A percentile compares a stretch with the other conserved stretches of the same genome.
phyloP scores from a whole-genome alignment of 345 rosid species.

The Turnera subulata region DNA sequence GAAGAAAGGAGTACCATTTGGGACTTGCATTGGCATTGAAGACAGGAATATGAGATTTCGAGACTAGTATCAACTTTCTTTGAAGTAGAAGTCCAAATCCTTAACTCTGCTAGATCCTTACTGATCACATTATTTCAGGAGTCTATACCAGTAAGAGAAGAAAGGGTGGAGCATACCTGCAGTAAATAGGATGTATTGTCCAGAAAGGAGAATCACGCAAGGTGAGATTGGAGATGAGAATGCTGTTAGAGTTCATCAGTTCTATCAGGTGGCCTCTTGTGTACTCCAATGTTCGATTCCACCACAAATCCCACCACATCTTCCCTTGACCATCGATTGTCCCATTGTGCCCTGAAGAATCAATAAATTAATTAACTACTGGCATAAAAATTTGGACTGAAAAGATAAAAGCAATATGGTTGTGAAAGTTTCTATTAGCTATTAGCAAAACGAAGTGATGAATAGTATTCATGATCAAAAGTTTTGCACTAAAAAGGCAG shows the following conservation, averaged over 20 bases:
- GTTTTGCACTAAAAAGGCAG: background rate
- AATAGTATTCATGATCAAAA: background rate
- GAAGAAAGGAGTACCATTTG: too few species aligned
- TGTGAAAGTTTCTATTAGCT: too few species aligned
- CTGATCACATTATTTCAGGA: too few species aligned
- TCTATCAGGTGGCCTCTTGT: conserved; percentile 97
- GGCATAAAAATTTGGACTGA: background rate
- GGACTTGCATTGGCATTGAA: too few species aligned
- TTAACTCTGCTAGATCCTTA: too few species aligned
- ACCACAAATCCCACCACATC: conserved; percentile 99
- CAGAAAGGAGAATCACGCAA: conserved; percentile 88
- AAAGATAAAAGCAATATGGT: background rate
- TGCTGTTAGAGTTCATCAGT: conserved; percentile 63
- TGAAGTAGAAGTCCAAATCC: too few species aligned
- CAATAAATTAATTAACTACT: background rate
- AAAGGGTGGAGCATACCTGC: conserved; percentile 50
- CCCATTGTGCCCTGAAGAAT: conserved; percentile 75
- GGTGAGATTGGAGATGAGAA: conserved; percentile 85
- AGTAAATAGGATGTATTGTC: conserved; percentile 94
- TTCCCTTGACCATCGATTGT: conserved; percentile 94
- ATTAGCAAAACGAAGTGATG: background rate
- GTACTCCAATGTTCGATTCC: conserved; percentile 83
- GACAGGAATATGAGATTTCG: too few species aligned
- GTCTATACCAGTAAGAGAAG: too few species aligned
- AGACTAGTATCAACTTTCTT: too few species aligned